Evolutionary conservation across 352 stramenopile genomes (phyloP).

Genomic region (Aphanomyces invadans): DNA sequence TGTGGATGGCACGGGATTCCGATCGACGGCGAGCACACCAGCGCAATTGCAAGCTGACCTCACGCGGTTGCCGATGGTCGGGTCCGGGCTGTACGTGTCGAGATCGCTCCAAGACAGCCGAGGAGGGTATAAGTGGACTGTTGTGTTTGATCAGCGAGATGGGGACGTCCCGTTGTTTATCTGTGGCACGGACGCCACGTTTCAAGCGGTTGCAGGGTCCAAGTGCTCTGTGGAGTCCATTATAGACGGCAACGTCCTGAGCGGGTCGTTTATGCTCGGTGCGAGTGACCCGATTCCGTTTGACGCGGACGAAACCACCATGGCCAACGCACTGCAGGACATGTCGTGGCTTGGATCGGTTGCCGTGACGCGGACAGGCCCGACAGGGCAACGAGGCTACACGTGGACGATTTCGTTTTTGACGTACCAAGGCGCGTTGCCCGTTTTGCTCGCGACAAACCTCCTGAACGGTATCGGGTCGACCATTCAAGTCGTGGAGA

Average conservation of each 20-base stretch:
- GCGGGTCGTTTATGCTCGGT: slow-evolving; percentile 61
- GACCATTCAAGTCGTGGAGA: slow-evolving; percentile 45
- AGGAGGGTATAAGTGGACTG: slow-evolving; percentile 65
- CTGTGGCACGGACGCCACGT: slow-evolving; percentile 43
- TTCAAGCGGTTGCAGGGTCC: slow-evolving; percentile 23
- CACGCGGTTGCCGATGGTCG: slow-evolving; percentile 48
- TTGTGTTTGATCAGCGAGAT: slow-evolving; percentile 59
- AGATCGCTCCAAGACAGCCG: slow-evolving; percentile 55
- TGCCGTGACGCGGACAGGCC: slow-evolving; percentile 40
- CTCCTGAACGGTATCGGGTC: slow-evolving; percentile 54
- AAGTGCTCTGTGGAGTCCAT: slow-evolving; percentile 55
- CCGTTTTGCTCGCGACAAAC: slow-evolving; percentile 45
- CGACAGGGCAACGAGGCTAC: slow-evolving; percentile 53
- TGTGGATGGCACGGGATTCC: slow-evolving; percentile 42
- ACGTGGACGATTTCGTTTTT: slow-evolving; percentile 67
- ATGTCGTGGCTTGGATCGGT: slow-evolving; percentile 55
- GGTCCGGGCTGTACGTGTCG: slow-evolving; percentile 43
- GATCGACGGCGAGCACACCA: slow-evolving; percentile 37
- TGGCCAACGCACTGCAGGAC: slow-evolving; percentile 41
- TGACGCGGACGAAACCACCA: slow-evolving; percentile 36
- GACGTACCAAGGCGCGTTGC: slow-evolving; percentile 61
- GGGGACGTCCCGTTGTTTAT: slow-evolving; percentile 67
- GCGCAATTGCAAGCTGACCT: slow-evolving; percentile 42
- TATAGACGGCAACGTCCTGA: slow-evolving; percentile 65
- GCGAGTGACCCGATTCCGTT: slow-evolving; percentile 49